Percentiles rank a stretch among this genome's conserved stretches.
Evolutionary conservation across 169 alveolate species (phyloP).

Genomic region (Plasmodium ovale): DNA sequence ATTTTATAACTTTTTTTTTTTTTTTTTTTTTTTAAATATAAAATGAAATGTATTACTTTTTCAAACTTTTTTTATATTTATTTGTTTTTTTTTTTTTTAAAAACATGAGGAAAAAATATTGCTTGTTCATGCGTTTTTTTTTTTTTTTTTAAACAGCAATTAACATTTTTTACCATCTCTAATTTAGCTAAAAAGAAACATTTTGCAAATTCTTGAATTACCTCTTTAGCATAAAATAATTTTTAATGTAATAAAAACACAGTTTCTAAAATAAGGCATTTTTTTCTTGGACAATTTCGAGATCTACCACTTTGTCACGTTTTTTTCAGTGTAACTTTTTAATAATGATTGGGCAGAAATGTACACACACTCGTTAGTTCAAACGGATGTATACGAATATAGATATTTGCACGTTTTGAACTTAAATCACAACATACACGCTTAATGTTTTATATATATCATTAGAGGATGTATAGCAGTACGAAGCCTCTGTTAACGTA

Average conservation of each 20-base stretch:
- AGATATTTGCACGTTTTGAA: not conserved
- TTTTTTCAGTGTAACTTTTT: not conserved
- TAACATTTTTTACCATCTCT: not conserved
- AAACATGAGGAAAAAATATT: not conserved
- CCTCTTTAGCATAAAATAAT: not conserved
- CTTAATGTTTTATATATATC: no score
- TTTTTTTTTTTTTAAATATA: no score
- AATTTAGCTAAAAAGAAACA: no score
- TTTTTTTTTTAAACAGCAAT: conserved; percentile 2
- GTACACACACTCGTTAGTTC: not conserved
- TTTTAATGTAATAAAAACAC: not conserved
- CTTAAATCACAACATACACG: no score
- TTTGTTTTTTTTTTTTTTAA: conserved; percentile 21
- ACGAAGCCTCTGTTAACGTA: no score
- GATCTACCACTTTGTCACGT: not conserved
- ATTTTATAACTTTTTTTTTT: no score
- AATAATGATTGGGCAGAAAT: not conserved
- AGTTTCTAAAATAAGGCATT: not conserved
- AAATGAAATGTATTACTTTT: no score
- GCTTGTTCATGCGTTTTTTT: not conserved
- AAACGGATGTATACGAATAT: not conserved
- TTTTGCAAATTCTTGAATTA: not conserved
- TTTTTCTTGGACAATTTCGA: not conserved
- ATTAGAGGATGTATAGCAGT: no score
- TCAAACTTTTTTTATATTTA: no score